These are phyloP conservation scores for Diaporthe citri DNA, from an alignment of 2,329 filamentous ascomycete genomes.

Conservation along the genomic window DNA sequence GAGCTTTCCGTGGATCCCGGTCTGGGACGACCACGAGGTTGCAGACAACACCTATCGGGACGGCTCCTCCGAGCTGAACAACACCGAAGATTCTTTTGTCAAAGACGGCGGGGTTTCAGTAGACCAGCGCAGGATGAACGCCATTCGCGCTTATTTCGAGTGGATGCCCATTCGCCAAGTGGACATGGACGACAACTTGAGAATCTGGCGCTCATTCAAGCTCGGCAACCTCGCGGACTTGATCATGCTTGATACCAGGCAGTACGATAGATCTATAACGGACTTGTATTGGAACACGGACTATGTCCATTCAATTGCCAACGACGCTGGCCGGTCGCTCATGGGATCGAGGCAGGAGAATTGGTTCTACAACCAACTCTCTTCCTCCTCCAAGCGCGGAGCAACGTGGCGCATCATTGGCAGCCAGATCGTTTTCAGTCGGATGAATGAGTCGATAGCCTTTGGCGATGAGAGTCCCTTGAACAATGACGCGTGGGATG, in stretches of 20 bases:
- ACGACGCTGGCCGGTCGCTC: constrained; percentile 75
- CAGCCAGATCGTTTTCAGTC: constrained; percentile 75
- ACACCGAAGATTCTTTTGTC: constrained; percentile 75
- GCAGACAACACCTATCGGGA: constrained; percentile 76
- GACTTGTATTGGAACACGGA: constrained; percentile 69
- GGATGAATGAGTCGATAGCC: constrained; percentile 50
- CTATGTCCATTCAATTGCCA: constrained; percentile 72
- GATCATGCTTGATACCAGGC: constrained; percentile 76
- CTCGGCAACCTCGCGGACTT: constrained; percentile 76
- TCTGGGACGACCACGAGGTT: constrained; percentile 75
- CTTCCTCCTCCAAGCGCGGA: constrained; percentile 70
- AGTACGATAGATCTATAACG: constrained; percentile 77
- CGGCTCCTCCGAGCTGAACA: constrained; percentile 71
- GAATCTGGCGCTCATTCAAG: constrained; percentile 76
- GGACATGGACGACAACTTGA: constrained; percentile 76
- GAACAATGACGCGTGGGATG: constrained; percentile 64
- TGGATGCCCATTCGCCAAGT: constrained; percentile 74
- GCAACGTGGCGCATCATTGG: constrained; percentile 79
- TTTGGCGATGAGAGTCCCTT: constrained; percentile 52
- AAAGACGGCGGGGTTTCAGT: constrained; percentile 71
- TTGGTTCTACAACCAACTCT: constrained; percentile 77
- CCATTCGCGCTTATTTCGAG: constrained; percentile 78
- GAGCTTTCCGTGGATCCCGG: constrained; percentile 71
- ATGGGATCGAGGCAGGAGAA: constrained; percentile 81
- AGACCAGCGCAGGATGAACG: constrained; percentile 81